Base-by-base conservation (phyloP, 441 rosid species). In the Pelargonium citronellum region DNA sequence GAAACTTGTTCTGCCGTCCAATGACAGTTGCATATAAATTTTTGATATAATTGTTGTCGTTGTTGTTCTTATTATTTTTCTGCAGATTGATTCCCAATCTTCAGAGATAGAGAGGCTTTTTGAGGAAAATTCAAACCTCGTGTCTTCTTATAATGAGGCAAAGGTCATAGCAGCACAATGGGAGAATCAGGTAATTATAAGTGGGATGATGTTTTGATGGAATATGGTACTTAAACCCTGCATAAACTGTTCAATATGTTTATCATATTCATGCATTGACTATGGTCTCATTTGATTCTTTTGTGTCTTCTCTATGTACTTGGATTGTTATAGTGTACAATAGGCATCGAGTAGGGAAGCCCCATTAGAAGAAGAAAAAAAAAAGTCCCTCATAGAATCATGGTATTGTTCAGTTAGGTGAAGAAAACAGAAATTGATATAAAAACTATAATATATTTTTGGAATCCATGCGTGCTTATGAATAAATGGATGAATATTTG, bases 101-200 rank as follows among this genome's bases (percentile, higher is more conserved):
- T 86, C 95, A 61, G 99, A 92, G 86, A 92, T 92, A 74, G 98
- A 95, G 87, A 87, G 70, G 74, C 96, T 95, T 44, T 95, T 91
- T 72, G 97, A 95, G 80, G 96, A 91, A 74, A 92, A 95, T 74
- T 86, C 93, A 1, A 85, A 75, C 75, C 85, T 92, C 57, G 77
- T 85, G 2, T 81, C 87, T 57, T 87, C 95, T 37, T 83, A 84
- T 83, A 83, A 86, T 79, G 98, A 92, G 79, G 90, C 95, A 71
- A 75, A 73, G 74, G 73, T 67, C 78, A 68, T 78, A 55, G 91
- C 92, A 37, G 88, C 72, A 66, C 91, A 85, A 53, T 95, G 99
- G 99, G 96, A 95, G 82, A 87, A 85, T 83, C 96, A 88, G 95
- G 99, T 92, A 85, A 74, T 77, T 34, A 7, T 71, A 55, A 24